phyloP scores from a whole-genome alignment of 192 early-diverging fungal genomes.

The Umbelopsis sp. region DNA sequence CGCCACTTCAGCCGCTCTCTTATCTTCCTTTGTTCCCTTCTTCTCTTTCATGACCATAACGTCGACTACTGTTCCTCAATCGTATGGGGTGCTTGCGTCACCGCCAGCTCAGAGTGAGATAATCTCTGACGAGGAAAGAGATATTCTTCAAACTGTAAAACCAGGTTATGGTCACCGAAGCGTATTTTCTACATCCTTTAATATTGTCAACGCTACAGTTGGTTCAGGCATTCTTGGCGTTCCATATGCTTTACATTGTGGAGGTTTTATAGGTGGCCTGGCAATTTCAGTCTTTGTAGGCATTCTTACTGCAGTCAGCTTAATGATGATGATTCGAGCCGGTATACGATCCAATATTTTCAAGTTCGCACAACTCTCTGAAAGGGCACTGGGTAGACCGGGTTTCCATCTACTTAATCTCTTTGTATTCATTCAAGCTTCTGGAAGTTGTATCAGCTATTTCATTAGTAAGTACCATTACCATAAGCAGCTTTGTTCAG shows the following conservation, averaged over 20 bases:
- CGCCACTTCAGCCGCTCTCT: neutral
- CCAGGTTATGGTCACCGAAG: constrained; percentile 40
- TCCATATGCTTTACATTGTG: constrained; percentile 62
- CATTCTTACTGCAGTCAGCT: constrained; percentile 47
- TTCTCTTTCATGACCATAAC: constrained; percentile 4
- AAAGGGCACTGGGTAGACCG: constrained; percentile 49
- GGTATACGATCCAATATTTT: constrained; percentile 52
- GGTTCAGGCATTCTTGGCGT: constrained; percentile 70
- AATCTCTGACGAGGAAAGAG: constrained; percentile 15
- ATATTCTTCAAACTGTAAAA: constrained; percentile 29
- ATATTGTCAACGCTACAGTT: constrained; percentile 70
- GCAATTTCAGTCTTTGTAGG: constrained; percentile 46
- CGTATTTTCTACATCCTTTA: constrained; percentile 48
- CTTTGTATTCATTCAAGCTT: constrained; percentile 58
- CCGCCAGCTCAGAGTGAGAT: no score
- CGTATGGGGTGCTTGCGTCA: neutral
- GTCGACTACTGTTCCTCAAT: neutral
- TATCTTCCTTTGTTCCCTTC: constrained; percentile 14
- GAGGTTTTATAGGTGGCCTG: constrained; percentile 62
- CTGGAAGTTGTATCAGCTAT: constrained; percentile 66
- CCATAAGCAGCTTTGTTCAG: neutral
- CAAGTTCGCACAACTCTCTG: constrained; percentile 54
- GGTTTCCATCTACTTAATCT: constrained; percentile 57
- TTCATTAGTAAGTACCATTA: constrained; percentile 49
- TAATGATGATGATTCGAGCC: constrained; percentile 56